Percentiles rank a stretch among this genome's conserved stretches.
These are phyloP conservation scores for Macrocybe sp. DNA, from an alignment of 1,284 basidiomycete genomes.

Conservation along the genomic window DNA sequence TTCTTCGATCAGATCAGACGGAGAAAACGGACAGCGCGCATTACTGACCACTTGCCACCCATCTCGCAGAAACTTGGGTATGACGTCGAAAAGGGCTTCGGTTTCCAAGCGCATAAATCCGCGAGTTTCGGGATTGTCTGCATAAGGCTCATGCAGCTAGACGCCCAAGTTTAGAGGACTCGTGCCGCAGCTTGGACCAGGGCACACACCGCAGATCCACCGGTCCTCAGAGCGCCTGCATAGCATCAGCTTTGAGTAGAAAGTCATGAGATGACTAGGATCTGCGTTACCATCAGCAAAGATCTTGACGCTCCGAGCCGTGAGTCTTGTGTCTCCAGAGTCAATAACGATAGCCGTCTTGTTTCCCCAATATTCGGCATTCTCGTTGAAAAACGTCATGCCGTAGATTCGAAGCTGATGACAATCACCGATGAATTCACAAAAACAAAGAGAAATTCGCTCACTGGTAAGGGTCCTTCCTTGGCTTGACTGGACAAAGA, in stretches of 20 bases:
- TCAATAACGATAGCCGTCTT: conserved; percentile 51
- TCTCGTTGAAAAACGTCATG: conserved; percentile 69
- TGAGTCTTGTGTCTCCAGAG: conserved; percentile 57
- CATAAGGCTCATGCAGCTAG: conserved; percentile 74
- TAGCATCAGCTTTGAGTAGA: conserved; percentile 8
- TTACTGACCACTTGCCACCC: conserved; percentile 76
- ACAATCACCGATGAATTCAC: conserved; percentile 3
- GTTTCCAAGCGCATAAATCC: conserved; percentile 76
- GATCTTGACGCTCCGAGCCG: conserved; percentile 81
- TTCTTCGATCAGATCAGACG: conserved; percentile 43
- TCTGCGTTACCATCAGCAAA: conserved; percentile 69
- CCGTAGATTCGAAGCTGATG: conserved; percentile 66
- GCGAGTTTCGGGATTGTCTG: conserved; percentile 70
- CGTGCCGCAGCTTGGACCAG: neutral
- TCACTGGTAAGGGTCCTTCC: conserved; percentile 56
- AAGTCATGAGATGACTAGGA: conserved; percentile 3
- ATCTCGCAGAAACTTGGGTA: conserved; percentile 69
- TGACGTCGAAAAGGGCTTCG: conserved; percentile 55
- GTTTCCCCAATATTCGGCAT: conserved; percentile 75
- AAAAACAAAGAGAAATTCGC: conserved; percentile 15
- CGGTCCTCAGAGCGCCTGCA: conserved; percentile 80
- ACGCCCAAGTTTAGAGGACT: conserved; percentile 1
- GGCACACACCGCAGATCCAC: conserved; percentile 76
- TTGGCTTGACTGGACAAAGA: conserved; percentile 48
- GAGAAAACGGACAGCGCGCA: conserved; percentile 1